These are phyloP conservation scores for Favolaschia claudopus DNA, from an alignment of 768 basidiomycete genomes.

Conservation along the genomic window DNA sequence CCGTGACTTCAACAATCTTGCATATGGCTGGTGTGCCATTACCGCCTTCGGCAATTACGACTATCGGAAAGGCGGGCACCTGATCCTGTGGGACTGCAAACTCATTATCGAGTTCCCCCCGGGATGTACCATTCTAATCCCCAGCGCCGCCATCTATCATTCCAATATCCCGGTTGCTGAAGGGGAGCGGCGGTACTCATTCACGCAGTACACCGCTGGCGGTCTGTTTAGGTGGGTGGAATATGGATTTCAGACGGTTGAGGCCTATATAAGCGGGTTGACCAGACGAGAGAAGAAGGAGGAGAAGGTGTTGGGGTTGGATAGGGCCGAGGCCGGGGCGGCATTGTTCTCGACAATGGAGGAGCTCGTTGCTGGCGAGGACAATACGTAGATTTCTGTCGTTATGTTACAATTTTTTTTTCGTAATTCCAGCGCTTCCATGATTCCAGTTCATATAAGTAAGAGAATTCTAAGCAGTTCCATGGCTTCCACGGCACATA, in stretches of 20 bases:
- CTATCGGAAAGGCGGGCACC: slow-evolving; percentile 21
- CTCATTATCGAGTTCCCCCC: slow-evolving; percentile 31
- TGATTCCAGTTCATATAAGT: too few species aligned
- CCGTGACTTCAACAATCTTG: slow-evolving; percentile 7
- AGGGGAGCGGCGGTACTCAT: slow-evolving; percentile 4
- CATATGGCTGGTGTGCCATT: slow-evolving; percentile 19
- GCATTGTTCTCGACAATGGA: too few species aligned
- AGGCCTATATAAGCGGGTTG: too few species aligned
- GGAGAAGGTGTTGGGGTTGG: too few species aligned
- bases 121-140: slow-evolving; percentile 25
- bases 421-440: too few species aligned
- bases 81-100: slow-evolving; percentile 20
- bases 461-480: too few species aligned
- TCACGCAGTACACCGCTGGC: slow-evolving; percentile 27
- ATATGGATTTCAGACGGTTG: slow-evolving; percentile 14
- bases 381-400: too few species aligned
- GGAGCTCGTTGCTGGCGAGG: too few species aligned
- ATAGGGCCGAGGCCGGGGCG: too few species aligned
- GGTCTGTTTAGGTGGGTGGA: slow-evolving; percentile 26
- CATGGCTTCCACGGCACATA: too few species aligned
- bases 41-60: slow-evolving; percentile 23
- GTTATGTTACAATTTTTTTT: too few species aligned
- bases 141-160: slow-evolving; percentile 27
- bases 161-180: slow-evolving; percentile 14
- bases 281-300: too few species aligned